Evolutionary conservation across 2,329 filamentous ascomycete species (phyloP).

Genomic region (Cordyceps fumosorosea): DNA sequence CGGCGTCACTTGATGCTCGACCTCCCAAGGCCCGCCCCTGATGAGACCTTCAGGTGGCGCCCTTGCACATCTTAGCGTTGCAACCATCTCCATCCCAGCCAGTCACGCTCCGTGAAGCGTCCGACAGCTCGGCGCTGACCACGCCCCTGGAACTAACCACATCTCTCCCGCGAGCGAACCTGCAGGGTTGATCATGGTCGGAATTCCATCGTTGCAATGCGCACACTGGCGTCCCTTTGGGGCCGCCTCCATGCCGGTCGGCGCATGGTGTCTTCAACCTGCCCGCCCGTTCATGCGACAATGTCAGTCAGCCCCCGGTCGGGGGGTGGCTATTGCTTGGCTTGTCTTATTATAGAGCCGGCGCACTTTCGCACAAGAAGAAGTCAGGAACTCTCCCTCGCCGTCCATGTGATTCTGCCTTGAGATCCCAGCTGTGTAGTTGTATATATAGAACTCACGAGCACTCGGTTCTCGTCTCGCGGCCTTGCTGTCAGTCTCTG

Average conservation of each 20-base stretch:
- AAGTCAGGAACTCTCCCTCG: background rate
- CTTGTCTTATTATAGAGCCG: background rate
- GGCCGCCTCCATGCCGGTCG: too few species aligned
- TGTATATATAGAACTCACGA: slow-evolving; percentile 1
- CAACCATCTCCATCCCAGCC: background rate
- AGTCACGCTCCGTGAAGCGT: slow-evolving; percentile 9
- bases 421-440: background rate
- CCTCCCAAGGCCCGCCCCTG: background rate
- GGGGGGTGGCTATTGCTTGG: background rate
- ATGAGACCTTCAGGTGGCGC: slow-evolving; percentile 9
- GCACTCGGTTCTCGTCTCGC: background rate
- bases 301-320: slow-evolving; percentile 7
- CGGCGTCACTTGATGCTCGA: slow-evolving; percentile 12
- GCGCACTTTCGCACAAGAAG: background rate
- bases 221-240: background rate
- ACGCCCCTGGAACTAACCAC: background rate
- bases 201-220: slow-evolving; percentile 2
- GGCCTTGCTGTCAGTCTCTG: background rate
- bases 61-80: background rate
- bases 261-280: background rate
- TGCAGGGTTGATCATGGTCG: background rate
- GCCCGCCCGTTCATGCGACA: slow-evolving; percentile 1
- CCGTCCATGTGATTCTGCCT: slow-evolving; percentile 6
- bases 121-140: slow-evolving; percentile 1
- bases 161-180: background rate